Conservation (phyloP, 805 yeast genomes). For the Wickerhamiella kazuoi region DNA sequence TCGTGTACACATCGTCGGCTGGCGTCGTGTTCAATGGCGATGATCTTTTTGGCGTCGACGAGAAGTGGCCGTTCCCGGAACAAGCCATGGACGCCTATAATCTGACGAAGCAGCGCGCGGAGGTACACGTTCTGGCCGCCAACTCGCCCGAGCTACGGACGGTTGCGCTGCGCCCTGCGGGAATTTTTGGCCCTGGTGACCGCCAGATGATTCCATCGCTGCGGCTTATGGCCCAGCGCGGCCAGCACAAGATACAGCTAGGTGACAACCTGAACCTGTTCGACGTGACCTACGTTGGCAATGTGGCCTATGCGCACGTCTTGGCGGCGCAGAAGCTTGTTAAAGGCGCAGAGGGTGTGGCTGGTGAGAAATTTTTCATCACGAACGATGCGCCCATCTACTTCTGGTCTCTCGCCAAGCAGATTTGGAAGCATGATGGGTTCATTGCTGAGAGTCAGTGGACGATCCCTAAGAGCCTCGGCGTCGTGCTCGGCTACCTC, state of each 20-base stretch:
- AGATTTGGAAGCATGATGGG: conserved; percentile 96
- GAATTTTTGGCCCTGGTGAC: conserved; percentile 97
- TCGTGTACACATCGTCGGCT: conserved; percentile 92
- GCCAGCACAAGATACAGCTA: conserved; percentile 81
- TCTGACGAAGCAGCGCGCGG: conserved; percentile 86
- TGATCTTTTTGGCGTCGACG: conserved; percentile 82
- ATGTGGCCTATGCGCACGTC: conserved; percentile 93
- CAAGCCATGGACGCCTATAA: conserved; percentile 94
- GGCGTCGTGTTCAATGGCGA: conserved; percentile 96
- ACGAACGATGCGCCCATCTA: conserved; percentile 91
- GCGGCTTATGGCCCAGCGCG: conserved; percentile 60
- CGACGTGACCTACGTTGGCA: conserved; percentile 97
- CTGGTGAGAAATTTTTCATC: conserved; percentile 77
- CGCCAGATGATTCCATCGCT: conserved; percentile 90
- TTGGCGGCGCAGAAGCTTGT: conserved; percentile 69
- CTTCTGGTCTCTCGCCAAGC: conserved; percentile 92
- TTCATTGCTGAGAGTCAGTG: conserved; percentile 52
- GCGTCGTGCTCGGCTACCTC: conserved; percentile 62
- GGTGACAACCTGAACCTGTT: conserved; percentile 89
- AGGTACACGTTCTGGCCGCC: conserved; percentile 57
- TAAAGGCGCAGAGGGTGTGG: conserved; percentile 27
- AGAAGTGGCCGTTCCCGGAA: conserved; percentile 80
- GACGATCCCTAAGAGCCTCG: conserved; percentile 56
- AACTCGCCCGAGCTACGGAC: conserved; percentile 52
- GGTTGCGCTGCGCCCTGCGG: conserved; percentile 88